Base-by-base conservation (phyloP, 2,329 filamentous ascomycete species). In the Dactylellina drechsleri region DNA sequence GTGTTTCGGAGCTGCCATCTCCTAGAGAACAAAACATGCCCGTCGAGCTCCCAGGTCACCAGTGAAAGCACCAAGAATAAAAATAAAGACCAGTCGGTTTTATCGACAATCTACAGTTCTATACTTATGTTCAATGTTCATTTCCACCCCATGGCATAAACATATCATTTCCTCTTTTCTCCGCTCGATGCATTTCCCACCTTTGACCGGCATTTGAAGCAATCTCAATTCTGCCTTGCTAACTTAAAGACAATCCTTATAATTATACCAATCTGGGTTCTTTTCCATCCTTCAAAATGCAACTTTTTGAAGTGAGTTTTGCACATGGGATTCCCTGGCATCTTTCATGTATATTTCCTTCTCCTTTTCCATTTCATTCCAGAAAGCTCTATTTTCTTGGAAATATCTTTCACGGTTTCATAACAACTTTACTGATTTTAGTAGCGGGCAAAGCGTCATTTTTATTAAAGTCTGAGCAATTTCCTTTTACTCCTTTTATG, bases 1-100 rank as follows among this genome's bases (percentile, higher is more conserved):
- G 58, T 41, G 52, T 68, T 10, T 61, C 64, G 52, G 71, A 75
- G 53, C 64, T 75, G 12, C 64, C 71, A 23, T 75, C 71, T 53
- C 71, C 71, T 2, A 61, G 52, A 23, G 57, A 49, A 8, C 57
- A 64, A 20, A 66, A 74, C 20, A 59, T 65, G 71, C 71, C 71
- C 12, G 71, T 75, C 7, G 71, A 75, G 16, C 58, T 68, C 15
- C 71, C 64, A 6, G 64, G 52, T 26, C 71, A 65, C 20, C 56
- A 68, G 57, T 45, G 26, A 47, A 52, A 23, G 12, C 23, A 65
- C 12, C 49, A 52, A 43, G 56, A 13, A 28, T 43, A 43, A 45
- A 65, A 45, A 61, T 20, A 4, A 54, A 49, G 45, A 31, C 3
- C 53, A 47, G 31, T 8, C 31, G 31, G 6, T 36, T 36, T 36